A percentile compares a stretch with the other conserved stretches of the same genome.
Conservation (phyloP, 768 basidiomycete species). For the Trametes punicea region DNA sequence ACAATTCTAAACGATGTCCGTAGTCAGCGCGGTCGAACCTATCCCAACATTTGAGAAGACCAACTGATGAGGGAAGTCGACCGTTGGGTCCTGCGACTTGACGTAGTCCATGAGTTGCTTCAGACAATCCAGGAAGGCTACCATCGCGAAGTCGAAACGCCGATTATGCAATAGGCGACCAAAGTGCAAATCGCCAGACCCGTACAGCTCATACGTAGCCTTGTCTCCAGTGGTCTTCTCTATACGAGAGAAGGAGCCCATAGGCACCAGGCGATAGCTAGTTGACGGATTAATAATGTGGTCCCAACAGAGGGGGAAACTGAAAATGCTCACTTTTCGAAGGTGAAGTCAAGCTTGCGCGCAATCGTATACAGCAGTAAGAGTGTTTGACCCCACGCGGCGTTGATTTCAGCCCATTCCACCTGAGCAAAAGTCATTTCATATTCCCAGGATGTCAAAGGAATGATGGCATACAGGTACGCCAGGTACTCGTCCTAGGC, state of each 20-base stretch:
- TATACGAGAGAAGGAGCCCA: slow-evolving; percentile 93
- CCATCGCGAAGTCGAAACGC: slow-evolving; percentile 94
- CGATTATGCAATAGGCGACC: slow-evolving; percentile 90
- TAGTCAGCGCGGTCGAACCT: neutral
- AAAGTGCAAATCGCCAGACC: slow-evolving; percentile 88
- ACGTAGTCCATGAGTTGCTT: slow-evolving; percentile 89
- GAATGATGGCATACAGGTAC: slow-evolving; percentile 57
- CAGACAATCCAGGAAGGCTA: slow-evolving; percentile 92
- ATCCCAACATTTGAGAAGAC: slow-evolving; percentile 31
- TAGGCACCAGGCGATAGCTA: slow-evolving; percentile 88
- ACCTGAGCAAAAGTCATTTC: slow-evolving; percentile 46
- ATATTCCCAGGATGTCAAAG: neutral
- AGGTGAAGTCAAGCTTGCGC: slow-evolving; percentile 85
- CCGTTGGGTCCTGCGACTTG: slow-evolving; percentile 60
- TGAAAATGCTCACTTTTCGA: slow-evolving; percentile 62
- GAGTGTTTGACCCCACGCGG: slow-evolving; percentile 97
- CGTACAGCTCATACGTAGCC: slow-evolving; percentile 86
- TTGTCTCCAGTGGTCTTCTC: slow-evolving; percentile 82
- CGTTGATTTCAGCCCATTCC: slow-evolving; percentile 98
- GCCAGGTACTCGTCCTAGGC: slow-evolving; percentile 83
- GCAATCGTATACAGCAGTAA: slow-evolving; percentile 88
- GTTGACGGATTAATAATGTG: neutral
- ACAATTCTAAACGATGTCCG: slow-evolving; percentile 52
- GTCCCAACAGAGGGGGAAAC: neutral
- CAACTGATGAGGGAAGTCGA: slow-evolving; percentile 87